Percentiles rank a stretch among this genome's conserved stretches.
Evolutionary conservation across 2,329 filamentous ascomycete genomes (phyloP).

Genomic region (Bipolaris sorokiniana): DNA sequence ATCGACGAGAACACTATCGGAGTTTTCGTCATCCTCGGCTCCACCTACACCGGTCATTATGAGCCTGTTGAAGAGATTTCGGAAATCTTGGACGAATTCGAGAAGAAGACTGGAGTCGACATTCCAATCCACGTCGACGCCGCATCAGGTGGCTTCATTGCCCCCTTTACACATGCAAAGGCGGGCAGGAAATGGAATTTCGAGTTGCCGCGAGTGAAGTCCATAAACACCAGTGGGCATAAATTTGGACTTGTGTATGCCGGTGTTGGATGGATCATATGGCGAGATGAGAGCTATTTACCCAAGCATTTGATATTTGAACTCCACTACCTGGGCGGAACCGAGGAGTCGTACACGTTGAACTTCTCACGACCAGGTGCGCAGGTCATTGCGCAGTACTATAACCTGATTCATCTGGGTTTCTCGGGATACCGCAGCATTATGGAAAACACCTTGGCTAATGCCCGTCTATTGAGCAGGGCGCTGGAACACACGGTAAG

Average conservation of each 20-base stretch:
- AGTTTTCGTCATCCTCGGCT: constrained; percentile 74
- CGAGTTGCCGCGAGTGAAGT: constrained; percentile 65
- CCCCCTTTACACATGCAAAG: constrained; percentile 64
- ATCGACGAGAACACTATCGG: constrained; percentile 79
- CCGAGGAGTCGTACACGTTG: constrained; percentile 71
- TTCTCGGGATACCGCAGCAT: constrained; percentile 65
- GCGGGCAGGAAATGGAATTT: constrained; percentile 69
- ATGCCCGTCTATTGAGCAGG: constrained; percentile 68
- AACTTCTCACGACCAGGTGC: constrained; percentile 75
- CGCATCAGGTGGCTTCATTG: constrained; percentile 67
- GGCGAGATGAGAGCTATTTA: constrained; percentile 65
- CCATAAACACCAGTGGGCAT: constrained; percentile 70
- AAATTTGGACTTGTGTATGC: constrained; percentile 70
- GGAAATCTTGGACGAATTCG: constrained; percentile 67
- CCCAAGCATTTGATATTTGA: constrained; percentile 74
- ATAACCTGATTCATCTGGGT: constrained; percentile 74
- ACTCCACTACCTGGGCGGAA: constrained; percentile 74
- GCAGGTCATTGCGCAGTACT: constrained; percentile 75
- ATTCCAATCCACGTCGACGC: constrained; percentile 72
- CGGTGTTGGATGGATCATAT: constrained; percentile 68
- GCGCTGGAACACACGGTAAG: constrained; percentile 63
- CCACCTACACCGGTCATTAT: constrained; percentile 76
- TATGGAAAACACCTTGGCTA: constrained; percentile 70
- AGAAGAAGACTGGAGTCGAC: constrained; percentile 65
- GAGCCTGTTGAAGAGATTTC: constrained; percentile 73